phyloP scores from a whole-genome alignment of 768 basidiomycete species.

The Pleurotus tuber-regium region DNA sequence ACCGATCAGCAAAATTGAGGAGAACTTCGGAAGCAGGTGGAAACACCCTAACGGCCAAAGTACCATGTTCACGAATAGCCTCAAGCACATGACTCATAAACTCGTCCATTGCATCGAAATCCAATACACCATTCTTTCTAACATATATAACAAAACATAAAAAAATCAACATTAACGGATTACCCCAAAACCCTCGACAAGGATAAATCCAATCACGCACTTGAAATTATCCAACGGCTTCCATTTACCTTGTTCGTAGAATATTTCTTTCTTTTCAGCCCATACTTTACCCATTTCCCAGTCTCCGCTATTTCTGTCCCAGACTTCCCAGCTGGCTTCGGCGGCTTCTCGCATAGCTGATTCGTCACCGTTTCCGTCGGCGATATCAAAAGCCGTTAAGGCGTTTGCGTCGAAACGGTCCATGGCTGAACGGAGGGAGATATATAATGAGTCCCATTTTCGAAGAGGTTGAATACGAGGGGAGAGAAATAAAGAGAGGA shows the following conservation, averaged over 20 bases:
- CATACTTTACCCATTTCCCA: slow-evolving; percentile 96
- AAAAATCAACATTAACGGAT: too few relatives aligned
- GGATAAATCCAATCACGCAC: slow-evolving; percentile 43
- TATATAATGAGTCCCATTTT: slow-evolving; percentile 57
- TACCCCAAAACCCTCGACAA: slow-evolving; percentile 2
- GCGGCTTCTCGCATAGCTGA: slow-evolving; percentile 78
- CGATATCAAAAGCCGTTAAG: slow-evolving; percentile 86
- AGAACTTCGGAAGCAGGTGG: slow-evolving; percentile 78
- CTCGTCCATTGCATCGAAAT: slow-evolving; percentile 91
- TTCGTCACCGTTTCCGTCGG: slow-evolving; percentile 75
- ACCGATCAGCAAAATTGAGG: slow-evolving; percentile 76
- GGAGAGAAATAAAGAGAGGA: slow-evolving; percentile 77
- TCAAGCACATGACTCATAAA: slow-evolving; percentile 74
- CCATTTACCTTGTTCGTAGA: slow-evolving; percentile 84
- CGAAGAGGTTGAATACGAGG: slow-evolving; percentile 67
- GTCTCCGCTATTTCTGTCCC: slow-evolving; percentile 54
- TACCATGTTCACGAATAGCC: slow-evolving; percentile 71
- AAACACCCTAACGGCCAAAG: slow-evolving; percentile 82
- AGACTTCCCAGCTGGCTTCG: slow-evolving; percentile 83
- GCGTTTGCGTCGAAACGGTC: slow-evolving; percentile 88
- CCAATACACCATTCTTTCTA: slow-evolving; percentile 58
- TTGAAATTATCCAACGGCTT: slow-evolving; percentile 80
- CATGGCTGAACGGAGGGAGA: slow-evolving; percentile 71
- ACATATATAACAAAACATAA: slow-evolving; percentile 10
- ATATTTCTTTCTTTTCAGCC: slow-evolving; percentile 93